These are phyloP conservation scores for Neurospora sp. DNA, from an alignment of 495 filamentous ascomycete species.

Conservation along the genomic window DNA sequence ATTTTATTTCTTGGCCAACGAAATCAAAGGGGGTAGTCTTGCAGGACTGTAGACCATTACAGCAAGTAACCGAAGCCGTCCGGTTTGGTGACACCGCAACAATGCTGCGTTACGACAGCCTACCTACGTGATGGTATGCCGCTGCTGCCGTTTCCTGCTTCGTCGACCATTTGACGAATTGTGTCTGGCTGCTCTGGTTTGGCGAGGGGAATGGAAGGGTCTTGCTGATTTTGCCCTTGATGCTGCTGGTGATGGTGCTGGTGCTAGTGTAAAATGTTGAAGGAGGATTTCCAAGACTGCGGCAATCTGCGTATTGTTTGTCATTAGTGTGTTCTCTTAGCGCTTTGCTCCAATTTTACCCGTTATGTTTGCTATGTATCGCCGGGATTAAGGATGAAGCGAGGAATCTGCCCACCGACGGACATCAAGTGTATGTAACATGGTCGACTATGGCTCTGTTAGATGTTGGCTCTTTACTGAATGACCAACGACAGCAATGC, in stretches of 20 bases:
- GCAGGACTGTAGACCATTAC: neutral
- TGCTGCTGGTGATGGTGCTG: neutral
- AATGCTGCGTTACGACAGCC: constrained; percentile 6
- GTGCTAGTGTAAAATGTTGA: neutral
- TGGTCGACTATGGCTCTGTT: too few relatives aligned
- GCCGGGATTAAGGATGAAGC: neutral
- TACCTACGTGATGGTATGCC: neutral
- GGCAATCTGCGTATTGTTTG: neutral
- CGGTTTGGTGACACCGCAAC: constrained; percentile 6
- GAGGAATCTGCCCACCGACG: too few relatives aligned
- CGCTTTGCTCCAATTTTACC: neutral
- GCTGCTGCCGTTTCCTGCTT: neutral
- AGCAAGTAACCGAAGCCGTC: constrained; percentile 10
- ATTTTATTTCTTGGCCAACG: neutral
- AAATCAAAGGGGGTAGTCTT: neutral
- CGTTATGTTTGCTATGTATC: neutral
- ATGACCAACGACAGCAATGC: neutral
- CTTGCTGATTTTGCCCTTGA: neutral
- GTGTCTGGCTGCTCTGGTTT: neutral
- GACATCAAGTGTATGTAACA: too few relatives aligned
- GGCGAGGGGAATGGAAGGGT: neutral
- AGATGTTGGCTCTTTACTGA: neutral
- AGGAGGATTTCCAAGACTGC: neutral
- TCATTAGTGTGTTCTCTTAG: neutral
- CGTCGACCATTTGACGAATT: too few relatives aligned